phyloP scores from a whole-genome alignment of 164 flowering plant genomes.

The Pachysandra terminalis region DNA sequence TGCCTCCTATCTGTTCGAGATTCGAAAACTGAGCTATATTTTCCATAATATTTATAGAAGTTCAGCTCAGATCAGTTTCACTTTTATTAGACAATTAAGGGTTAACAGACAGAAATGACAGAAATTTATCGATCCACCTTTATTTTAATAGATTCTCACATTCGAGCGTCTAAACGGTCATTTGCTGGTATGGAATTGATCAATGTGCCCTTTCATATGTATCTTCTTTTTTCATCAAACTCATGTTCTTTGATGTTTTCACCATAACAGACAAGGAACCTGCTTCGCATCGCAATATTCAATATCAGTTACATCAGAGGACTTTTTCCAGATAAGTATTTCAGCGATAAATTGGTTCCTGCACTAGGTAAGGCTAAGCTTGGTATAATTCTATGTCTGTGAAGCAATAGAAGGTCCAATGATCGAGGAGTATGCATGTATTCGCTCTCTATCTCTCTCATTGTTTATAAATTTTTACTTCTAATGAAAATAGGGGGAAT shows the following conservation, averaged over 20 bases:
- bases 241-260: neutral
- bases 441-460: too few species aligned
- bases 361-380: conserved; percentile 74
- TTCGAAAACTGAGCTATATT: too few species aligned
- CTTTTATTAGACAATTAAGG: too few species aligned
- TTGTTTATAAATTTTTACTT: neutral
- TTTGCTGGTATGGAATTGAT: too few species aligned
- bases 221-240: too few species aligned
- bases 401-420: conserved; percentile 78
- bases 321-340: conserved; percentile 89
- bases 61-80: neutral
- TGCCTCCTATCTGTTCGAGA: too few species aligned
- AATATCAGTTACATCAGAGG: conserved; percentile 96
- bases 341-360: conserved; percentile 88
- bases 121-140: too few species aligned
- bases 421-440: conserved; percentile 96
- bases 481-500: neutral
- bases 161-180: too few species aligned
- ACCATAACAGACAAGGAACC: conserved; percentile 66
- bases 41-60: too few species aligned
- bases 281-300: conserved; percentile 92
- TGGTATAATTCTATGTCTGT: conserved; percentile 64
- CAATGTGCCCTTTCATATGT: too few species aligned
- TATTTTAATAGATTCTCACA: too few species aligned
- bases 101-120: too few species aligned